Percentiles rank a stretch among this genome's conserved stretches.
Conservation (phyloP, 805 yeast species). For the Phaffomyces antillensis region DNA sequence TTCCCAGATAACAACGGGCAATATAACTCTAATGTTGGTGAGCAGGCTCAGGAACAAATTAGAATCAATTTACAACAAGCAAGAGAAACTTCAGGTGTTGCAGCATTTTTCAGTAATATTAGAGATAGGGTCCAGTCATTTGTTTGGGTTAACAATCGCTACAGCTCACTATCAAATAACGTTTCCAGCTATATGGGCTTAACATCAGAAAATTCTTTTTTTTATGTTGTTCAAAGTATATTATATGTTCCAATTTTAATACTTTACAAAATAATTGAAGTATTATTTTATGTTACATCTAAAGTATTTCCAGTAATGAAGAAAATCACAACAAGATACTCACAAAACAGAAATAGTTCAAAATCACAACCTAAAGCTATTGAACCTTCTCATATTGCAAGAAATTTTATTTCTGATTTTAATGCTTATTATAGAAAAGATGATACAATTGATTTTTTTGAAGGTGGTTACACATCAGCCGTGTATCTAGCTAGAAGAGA, state of each 20-base stretch:
- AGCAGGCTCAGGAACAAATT: slow-evolving; percentile 1
- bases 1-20: slow-evolving; percentile 14
- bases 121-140: slow-evolving; percentile 18
- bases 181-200: slow-evolving; percentile 13
- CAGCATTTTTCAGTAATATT: slow-evolving; percentile 5
- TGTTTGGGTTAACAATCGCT: slow-evolving; percentile 14
- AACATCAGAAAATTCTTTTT: slow-evolving; percentile 18
- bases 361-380: slow-evolving; percentile 28
- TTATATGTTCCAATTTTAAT: slow-evolving; percentile 28
- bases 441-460: slow-evolving; percentile 34
- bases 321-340: slow-evolving; percentile 28
- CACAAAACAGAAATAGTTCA: slow-evolving; percentile 31
- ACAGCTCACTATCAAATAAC: slow-evolving; percentile 24
- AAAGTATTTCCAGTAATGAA: slow-evolving; percentile 31
- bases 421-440: slow-evolving; percentile 35
- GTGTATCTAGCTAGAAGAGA: slow-evolving; percentile 61
- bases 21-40: slow-evolving; percentile 1
- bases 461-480: slow-evolving; percentile 78
- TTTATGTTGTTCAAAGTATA: slow-evolving; percentile 24
- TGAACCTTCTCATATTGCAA: slow-evolving; percentile 49
- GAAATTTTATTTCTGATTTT: slow-evolving; percentile 42
- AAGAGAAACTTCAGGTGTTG: neutral
- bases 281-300: slow-evolving; percentile 21
- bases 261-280: slow-evolving; percentile 23
- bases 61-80: neutral